Percentiles rank a stretch among this genome's conserved stretches.
Conservation (phyloP, 495 filamentous ascomycete genomes). For the Peziza echinospora region DNA sequence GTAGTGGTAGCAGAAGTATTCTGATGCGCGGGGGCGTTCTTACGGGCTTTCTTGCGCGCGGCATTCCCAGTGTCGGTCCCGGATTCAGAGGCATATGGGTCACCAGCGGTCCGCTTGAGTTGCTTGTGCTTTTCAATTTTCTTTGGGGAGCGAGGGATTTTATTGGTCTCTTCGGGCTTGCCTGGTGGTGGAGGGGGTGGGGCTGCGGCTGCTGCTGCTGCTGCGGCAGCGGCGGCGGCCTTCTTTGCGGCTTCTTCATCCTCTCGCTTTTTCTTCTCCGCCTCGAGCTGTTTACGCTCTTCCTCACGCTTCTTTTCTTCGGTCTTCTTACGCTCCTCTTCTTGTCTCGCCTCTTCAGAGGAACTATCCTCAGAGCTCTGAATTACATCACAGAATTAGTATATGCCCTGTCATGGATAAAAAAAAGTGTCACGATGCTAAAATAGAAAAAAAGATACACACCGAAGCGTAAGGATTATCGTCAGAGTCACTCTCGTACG, state of each 20-base stretch:
- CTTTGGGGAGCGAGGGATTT: conserved; percentile 16
- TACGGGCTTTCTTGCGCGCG: conserved; percentile 37
- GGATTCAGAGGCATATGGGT: conserved; percentile 36
- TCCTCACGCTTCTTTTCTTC: conserved; percentile 14
- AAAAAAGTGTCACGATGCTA: conserved; percentile 11
- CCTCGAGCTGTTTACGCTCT: conserved; percentile 14
- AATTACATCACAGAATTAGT: neutral
- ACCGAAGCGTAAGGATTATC: conserved; percentile 53
- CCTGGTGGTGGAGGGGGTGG: conserved; percentile 4
- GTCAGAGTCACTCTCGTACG: conserved; percentile 57
- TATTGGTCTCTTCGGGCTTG: conserved; percentile 2
- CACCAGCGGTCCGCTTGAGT: conserved; percentile 69
- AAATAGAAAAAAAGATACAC: conserved; percentile 7
- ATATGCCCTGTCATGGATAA: conserved; percentile 10
- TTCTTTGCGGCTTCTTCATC: conserved; percentile 8
- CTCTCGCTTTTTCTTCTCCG: conserved; percentile 10
- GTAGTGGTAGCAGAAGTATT: conserved; percentile 24
- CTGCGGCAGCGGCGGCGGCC: conserved; percentile 25
- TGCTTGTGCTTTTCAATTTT: conserved; percentile 41
- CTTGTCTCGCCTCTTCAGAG: conserved; percentile 50
- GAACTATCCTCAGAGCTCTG: conserved; percentile 32
- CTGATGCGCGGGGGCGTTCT: conserved; percentile 26
- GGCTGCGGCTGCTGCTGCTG: conserved; percentile 26
- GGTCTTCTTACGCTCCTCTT: conserved; percentile 35
- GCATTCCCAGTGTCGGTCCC: conserved; percentile 84